Conservation (phyloP, 495 filamentous ascomycete species). For the Parachaetomium inaequale region DNA sequence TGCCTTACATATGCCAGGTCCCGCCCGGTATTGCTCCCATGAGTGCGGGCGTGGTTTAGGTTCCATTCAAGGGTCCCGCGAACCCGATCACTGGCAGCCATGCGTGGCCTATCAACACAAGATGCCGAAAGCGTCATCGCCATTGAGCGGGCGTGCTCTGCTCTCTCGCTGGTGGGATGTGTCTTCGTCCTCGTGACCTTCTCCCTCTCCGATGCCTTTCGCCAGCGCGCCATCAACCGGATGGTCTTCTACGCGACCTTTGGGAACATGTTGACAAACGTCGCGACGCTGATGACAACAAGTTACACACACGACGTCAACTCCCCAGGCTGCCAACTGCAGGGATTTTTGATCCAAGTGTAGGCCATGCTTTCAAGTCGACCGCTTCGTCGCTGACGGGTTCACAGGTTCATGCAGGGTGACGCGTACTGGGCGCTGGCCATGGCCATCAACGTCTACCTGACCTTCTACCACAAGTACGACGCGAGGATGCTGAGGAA, state of each 20-base stretch:
- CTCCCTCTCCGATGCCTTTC: constrained; percentile 54
- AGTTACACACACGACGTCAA: constrained; percentile 47
- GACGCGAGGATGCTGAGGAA: constrained; percentile 61
- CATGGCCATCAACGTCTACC: constrained; percentile 85
- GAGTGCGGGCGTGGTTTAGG: constrained; percentile 13
- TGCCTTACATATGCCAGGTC: constrained; percentile 19
- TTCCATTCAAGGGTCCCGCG: constrained; percentile 8
- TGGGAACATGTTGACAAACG: constrained; percentile 77
- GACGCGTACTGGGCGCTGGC: constrained; percentile 78
- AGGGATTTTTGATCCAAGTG: constrained; percentile 71
- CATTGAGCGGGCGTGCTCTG: constrained; percentile 65
- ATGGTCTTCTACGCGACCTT: constrained; percentile 82
- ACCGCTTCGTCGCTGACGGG: neutral
- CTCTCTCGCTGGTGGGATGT: constrained; percentile 68
- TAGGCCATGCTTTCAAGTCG: constrained; percentile 36
- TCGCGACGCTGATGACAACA: constrained; percentile 70
- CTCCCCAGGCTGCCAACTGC: constrained; percentile 65
- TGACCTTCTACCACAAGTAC: constrained; percentile 79
- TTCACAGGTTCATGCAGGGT: constrained; percentile 66
- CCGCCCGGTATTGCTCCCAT: constrained; percentile 9
- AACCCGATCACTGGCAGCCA: neutral
- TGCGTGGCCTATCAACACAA: constrained; percentile 11
- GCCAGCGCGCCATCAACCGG: constrained; percentile 79
- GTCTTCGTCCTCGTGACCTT: constrained; percentile 74
- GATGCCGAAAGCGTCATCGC: constrained; percentile 15